phyloP scores from a whole-genome alignment of 2,329 filamentous ascomycete species.

The Rhynchosporium graminicola region DNA sequence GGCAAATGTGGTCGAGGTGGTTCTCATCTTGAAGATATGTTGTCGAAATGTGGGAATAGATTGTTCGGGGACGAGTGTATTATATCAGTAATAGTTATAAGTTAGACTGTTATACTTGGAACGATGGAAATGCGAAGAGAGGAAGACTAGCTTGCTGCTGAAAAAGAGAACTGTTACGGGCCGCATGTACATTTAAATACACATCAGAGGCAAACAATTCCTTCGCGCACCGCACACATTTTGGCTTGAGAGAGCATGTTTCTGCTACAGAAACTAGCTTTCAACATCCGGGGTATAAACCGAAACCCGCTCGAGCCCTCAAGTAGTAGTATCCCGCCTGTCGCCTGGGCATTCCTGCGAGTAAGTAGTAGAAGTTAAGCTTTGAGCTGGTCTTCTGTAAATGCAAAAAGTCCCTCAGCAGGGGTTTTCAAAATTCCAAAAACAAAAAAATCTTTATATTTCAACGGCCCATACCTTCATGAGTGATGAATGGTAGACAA shows the following conservation, averaged over 20 bases:
- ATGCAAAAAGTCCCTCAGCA: too few species aligned
- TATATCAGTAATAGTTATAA: too few species aligned
- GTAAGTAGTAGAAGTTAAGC: too few species aligned
- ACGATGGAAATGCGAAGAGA: neutral
- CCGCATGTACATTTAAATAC: conserved; percentile 6
- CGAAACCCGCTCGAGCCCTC: conserved; percentile 1
- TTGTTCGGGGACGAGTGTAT: too few species aligned
- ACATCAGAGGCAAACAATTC: neutral
- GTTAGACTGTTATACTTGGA: neutral
- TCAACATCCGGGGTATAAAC: neutral
- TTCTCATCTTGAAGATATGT: conserved; percentile 26
- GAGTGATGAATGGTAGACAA: too few species aligned
- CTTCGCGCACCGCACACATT: neutral
- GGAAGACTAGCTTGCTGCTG: conserved; percentile 9
- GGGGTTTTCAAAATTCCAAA: too few species aligned
- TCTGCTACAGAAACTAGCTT: neutral
- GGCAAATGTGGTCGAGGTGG: conserved; percentile 30
- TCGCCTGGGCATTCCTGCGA: too few species aligned
- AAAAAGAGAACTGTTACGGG: neutral
- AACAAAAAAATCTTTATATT: too few species aligned
- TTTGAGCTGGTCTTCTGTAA: too few species aligned
- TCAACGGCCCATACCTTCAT: too few species aligned
- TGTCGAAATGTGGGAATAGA: neutral
- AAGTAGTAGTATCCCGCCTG: too few species aligned
- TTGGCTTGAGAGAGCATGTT: neutral